Evolutionary conservation across 352 stramenopile genomes (phyloP), one percentile per base, ranked within the genome.

Genomic region (Globisporangium acanthophoron): DNA sequence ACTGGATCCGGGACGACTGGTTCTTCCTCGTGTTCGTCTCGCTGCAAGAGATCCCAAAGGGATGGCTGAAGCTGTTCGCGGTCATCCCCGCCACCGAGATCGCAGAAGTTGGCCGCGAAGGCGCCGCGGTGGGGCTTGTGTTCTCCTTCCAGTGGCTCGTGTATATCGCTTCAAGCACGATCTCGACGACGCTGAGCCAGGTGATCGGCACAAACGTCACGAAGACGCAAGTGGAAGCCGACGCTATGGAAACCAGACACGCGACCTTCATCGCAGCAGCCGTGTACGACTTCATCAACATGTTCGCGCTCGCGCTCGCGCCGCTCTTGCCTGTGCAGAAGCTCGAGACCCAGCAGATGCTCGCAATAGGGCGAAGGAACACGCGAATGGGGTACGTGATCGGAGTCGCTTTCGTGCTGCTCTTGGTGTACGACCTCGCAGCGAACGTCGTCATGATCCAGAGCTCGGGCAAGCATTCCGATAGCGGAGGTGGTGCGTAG

Each of bases 21-120:
- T 80, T 76, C 45, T 90, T 82, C 41, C 52, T 60, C 1, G 11
- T 78, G n/a, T 52, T 66, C 7, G 45, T 60, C 0, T 64, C 66
- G 0, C 9, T 83, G 1, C 49, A 74, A 3, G 64, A 70, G 29
- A 68, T 83, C 56, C 67, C 74, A 0, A 69, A 70, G 20, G 67
- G 54, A 3, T 80, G 69, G 69, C 57, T 85, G 15, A 43, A 70
- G 29, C 46, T 90, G 11, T 80, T 75, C 33, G 65, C 54, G 1
- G 53, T 85, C 35, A 29, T 86, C 12, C 59, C 68, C 1, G 68
- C 66, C 0, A 88, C 78, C 1, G 80, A 90, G 54, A 78, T 88
- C 46, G 66, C 78, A 3, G 64, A 79, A 18, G 66, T 74, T 5
- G 80, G 76, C 3, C 70, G 64, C 9, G 77, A 88, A 56, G 80